A percentile compares a stretch with the other conserved stretches of the same genome.
Conservation (phyloP, 148 eudicot genomes). For the Vaccinium darrowii region DNA sequence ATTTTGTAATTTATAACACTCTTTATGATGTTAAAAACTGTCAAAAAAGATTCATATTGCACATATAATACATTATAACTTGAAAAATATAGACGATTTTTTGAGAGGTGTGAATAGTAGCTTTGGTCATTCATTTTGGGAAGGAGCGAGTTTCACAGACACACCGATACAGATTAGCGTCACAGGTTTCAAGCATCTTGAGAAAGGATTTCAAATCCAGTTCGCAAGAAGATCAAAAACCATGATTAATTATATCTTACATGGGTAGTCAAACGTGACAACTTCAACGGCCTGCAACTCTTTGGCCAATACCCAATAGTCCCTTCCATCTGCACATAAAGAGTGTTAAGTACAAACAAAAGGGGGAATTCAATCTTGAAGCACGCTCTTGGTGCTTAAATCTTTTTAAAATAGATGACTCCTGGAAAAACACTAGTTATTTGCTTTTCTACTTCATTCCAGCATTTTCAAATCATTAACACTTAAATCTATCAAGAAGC, state of each 20-base stretch:
- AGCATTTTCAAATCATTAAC: background rate
- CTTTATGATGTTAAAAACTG: too few relatives aligned
- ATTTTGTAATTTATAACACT: too few relatives aligned
- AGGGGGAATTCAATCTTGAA: background rate
- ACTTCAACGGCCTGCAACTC: constrained; percentile 74
- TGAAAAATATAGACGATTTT: too few relatives aligned
- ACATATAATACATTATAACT: too few relatives aligned
- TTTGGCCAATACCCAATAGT: constrained; percentile 55
- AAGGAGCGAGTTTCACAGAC: background rate
- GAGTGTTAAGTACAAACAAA: background rate
- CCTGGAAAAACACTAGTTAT: background rate
- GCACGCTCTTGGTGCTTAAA: background rate
- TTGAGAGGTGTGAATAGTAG: too few relatives aligned
- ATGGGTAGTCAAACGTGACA: constrained; percentile 82
- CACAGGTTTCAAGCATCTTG: background rate
- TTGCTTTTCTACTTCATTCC: background rate
- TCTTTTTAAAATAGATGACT: background rate
- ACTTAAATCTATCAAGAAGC: background rate
- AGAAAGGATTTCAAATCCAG: background rate
- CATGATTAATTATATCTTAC: constrained; percentile 32
- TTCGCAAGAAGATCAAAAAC: background rate
- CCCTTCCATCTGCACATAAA: constrained; percentile 73
- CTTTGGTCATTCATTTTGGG: too few relatives aligned
- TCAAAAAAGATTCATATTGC: too few relatives aligned
- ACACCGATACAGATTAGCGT: too few relatives aligned